Evolutionary conservation across 805 yeast genomes (phyloP), one percentile per base, ranked within the genome.

Genomic region (Saturnispora halmiae): DNA sequence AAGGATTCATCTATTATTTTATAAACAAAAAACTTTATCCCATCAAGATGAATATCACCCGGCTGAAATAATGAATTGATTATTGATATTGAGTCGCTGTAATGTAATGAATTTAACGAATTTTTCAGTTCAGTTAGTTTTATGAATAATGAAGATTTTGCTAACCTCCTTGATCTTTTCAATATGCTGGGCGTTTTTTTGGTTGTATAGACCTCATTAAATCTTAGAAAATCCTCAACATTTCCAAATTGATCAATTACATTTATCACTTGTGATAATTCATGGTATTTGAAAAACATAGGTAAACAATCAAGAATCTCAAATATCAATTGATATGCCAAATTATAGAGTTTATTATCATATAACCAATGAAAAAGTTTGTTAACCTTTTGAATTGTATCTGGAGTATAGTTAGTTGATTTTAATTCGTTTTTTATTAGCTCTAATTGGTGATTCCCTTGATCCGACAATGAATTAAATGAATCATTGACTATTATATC

Each of bases 161-260:
- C 27, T 30, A 47, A 28, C 16, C 47, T 40, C 6, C 28, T 27
- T 2, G 34, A 11, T 31, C 40, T 40, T 13, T 41, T 44, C 34
- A 46, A 32, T 4, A 42, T 14, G 25, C 37, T 42, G 2, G 50
- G 50, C 4, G 36, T 34, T 25, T 38, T 29, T 3, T 38, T 41
- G 20, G 43, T 40, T 29, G 31, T 45, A 31, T 48, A 52, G 13
- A 41, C 41, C 15, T 43, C 50, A 14, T 46, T 40, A 10, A 54
- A 38, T 4, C 31, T 16, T 10, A 45, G 42, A 5, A 57, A 24
- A 24, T 55, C 54, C 9, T 34, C 38, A 2, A 42, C 11, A 2
- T 44, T 38, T 1, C 60, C 61, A 34, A 47, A 46, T 10, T 36
- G 37, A 44, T 58, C 61, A 4, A 57, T 45, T 2, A 53, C 46